Evolutionary conservation across 2,329 filamentous ascomycete genomes (phyloP), one percentile per base, ranked within the genome.

Genomic region (Stagonosporopsis tanaceti): DNA sequence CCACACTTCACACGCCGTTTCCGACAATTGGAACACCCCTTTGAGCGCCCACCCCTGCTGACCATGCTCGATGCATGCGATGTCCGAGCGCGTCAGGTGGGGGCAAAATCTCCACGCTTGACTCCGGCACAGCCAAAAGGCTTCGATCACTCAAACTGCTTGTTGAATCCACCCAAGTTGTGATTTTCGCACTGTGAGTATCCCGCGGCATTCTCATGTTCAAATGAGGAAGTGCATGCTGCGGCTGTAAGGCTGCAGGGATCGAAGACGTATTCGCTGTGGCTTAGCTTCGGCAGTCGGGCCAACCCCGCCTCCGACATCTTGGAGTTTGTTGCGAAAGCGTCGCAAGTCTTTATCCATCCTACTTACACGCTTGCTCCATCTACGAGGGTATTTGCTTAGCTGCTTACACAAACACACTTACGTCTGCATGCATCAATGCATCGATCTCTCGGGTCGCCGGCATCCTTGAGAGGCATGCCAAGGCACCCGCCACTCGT

Each of bases 1-100:
- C 69, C 69, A 35, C 69, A 72, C 50, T 71, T 72, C 15, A 71
- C 63, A 27, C 65, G 64, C 25, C 68, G 61, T 35, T 62, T 62
- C 17, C 68, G 66, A 54, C 68, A 72, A n/a, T 67, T 61, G 4
- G 60, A 44, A 39, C 69, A 72, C 20, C 68, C 68, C 51, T 64
- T 70, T 4, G 69, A 72, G 40, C 69, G 68, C 9, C 69, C 69
- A 38, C 68, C 68, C 51, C 67, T 62, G 39, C 63, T 69, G 27
- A 72, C 69, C 69, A 72, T 72, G 37, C 50, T 57, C 39, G 45
- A 41, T 38, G 41, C 46, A 55, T 55, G 24, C 40, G n/a, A 41
- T 11, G 35, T 28, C n/a, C 25, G 24, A 37, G 32, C 34, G 46
- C 11, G 38, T 14, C 24, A 24, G 20, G 42, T 41, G 28, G 14